Evolutionary conservation across 1,284 basidiomycete genomes (phyloP), one percentile per base, ranked within the genome.

Genomic region (Marasmius fiardii): DNA sequence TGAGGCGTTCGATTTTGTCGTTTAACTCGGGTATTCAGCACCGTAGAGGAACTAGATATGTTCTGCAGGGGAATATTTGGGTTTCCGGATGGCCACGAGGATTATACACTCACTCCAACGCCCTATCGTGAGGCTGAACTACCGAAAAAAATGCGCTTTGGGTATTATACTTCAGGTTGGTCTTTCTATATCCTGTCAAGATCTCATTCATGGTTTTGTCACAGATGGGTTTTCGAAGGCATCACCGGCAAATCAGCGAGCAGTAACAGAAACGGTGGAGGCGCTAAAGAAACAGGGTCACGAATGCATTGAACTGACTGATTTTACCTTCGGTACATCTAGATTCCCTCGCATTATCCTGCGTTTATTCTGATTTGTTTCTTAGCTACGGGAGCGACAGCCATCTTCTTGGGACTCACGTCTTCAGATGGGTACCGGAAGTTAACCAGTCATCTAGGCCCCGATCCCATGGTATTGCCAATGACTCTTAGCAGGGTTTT

Each of bases 401-500:
- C 82, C 59, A 68, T 86, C 31, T 95, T 95, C 64, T 74, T 84
- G 11, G 86, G 77, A 3, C 72, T 95, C 23, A 78, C 81, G 0
- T 85, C 89, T 1, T 77, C 90, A 0, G 94, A 95, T 64, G 89
- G 88, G 2, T 95, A 90, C 71, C 77, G 82, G 64, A 86, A 79
- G 8, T 75, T 95, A 65, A 72, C 86, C 12, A 77, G 80, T 33
- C 81, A 86, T 59, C 67, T 93, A 3, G 84, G 84, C 8, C 76
- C 80, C 7, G 94, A 96, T 68, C 82, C 84, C 1, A 77, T 79
- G 74, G 90, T 82, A 56, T 48, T 67, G 34, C 52, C 24, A 5
- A 33, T 10, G 21, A 18, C n/a, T 28, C 48, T 10, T 34, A 51
- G 23, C 37, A 48, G 5, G 24, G 5, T 44, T 21, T 26, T 14